A percentile compares a stretch with the other conserved stretches of the same genome.
phyloP scores from a whole-genome alignment of 1,284 basidiomycete genomes.

The Sporisorium graminicola region DNA sequence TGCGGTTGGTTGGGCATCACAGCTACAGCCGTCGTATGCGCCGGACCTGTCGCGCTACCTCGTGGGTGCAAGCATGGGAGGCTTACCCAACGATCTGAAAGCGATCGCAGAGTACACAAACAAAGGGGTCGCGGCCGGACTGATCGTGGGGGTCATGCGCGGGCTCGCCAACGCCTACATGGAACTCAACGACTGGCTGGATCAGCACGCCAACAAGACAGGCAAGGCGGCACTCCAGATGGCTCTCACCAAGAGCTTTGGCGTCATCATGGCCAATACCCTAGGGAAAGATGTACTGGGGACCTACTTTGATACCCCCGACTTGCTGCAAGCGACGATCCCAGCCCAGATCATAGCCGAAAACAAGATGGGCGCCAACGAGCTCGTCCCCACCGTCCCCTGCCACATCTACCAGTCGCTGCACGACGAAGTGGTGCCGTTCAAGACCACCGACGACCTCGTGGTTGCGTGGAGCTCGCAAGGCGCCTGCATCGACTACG shows the following conservation, averaged over 20 bases:
- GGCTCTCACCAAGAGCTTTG: slow-evolving; percentile 43
- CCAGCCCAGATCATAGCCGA: slow-evolving; percentile 31
- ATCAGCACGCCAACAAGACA: slow-evolving; percentile 29
- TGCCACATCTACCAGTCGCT: slow-evolving; percentile 61
- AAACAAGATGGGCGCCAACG: slow-evolving; percentile 45
- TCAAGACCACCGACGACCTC: slow-evolving; percentile 41
- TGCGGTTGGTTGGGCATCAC: slow-evolving; percentile 62
- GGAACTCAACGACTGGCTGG: slow-evolving; percentile 53
- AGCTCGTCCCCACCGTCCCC: slow-evolving; percentile 31
- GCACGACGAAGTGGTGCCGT: slow-evolving; percentile 61
- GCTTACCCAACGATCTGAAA: slow-evolving; percentile 56
- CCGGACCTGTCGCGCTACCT: slow-evolving; percentile 49
- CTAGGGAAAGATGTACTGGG: slow-evolving; percentile 38
- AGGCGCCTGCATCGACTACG: slow-evolving; percentile 53
- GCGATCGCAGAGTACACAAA: slow-evolving; percentile 45
- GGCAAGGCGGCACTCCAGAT: slow-evolving; percentile 32
- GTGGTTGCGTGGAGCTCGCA: slow-evolving; percentile 36
- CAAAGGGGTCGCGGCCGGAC: slow-evolving; percentile 46
- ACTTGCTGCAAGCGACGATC: slow-evolving; percentile 18
- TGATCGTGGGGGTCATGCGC: slow-evolving; percentile 55
- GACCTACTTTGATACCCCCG: slow-evolving; percentile 40
- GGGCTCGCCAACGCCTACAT: slow-evolving; percentile 56
- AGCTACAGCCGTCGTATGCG: slow-evolving; percentile 54
- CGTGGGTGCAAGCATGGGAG: slow-evolving; percentile 60
- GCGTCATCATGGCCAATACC: slow-evolving; percentile 30